These are phyloP conservation scores for Amniculicola lignicola DNA, from an alignment of 495 filamentous ascomycete species.

Conservation along the genomic window DNA sequence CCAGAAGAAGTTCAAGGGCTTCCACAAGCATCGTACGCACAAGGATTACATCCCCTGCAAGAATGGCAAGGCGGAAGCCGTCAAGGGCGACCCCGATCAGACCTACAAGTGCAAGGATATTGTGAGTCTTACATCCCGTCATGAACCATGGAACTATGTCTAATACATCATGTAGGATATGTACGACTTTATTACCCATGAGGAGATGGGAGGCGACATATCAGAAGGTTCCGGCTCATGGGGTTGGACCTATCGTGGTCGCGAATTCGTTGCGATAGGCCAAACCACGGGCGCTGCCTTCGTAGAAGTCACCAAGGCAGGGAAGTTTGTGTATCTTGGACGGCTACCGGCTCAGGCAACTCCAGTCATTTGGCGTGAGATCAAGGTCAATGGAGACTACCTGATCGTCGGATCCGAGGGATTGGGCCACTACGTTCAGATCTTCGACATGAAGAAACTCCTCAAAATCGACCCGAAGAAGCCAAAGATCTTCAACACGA, in stretches of 20 bases:
- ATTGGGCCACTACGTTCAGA: conserved; percentile 29
- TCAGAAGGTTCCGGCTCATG: conserved; percentile 33
- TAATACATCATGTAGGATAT: conserved; percentile 14
- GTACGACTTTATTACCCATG: conserved; percentile 23
- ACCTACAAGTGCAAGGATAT: conserved; percentile 28
- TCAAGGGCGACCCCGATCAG: conserved; percentile 17
- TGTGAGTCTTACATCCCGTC: neutral
- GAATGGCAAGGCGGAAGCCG: conserved; percentile 14
- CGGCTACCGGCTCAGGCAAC: conserved; percentile 32
- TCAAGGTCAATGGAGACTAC: conserved; percentile 19
- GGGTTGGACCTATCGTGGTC: conserved; percentile 55
- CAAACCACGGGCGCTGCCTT: conserved; percentile 58
- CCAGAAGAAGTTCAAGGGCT: conserved; percentile 15
- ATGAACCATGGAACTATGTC: neutral
- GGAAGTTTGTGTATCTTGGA: conserved; percentile 54
- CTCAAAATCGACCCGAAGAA: conserved; percentile 21
- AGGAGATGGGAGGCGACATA: conserved; percentile 14
- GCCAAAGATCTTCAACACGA: conserved; percentile 39
- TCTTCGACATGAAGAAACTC: conserved; percentile 40
- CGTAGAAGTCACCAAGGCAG: conserved; percentile 49
- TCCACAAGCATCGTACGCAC: conserved; percentile 3
- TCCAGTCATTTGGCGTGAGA: conserved; percentile 29
- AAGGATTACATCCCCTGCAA: conserved; percentile 13
- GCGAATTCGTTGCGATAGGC: conserved; percentile 56
- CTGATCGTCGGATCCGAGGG: conserved; percentile 24